Evolutionary conservation across 2,329 filamentous ascomycete genomes (phyloP).

Genomic region (Stromatinia cepivora): DNA sequence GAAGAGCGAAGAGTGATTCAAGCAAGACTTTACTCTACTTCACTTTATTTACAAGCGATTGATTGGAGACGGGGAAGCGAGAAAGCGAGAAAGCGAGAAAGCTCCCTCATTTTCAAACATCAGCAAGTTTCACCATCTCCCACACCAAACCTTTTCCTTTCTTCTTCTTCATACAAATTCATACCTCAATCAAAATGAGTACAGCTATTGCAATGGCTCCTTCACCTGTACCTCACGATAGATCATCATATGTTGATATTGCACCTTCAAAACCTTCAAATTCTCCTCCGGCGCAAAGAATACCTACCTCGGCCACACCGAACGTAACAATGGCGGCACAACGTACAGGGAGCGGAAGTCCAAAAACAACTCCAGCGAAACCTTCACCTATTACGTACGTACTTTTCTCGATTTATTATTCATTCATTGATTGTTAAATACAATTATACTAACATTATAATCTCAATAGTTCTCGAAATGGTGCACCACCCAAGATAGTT

Average conservation of each 20-base stretch:
- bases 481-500: conserved; percentile 70
- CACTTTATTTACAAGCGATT: neutral
- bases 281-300: conserved; percentile 38
- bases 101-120: conserved; percentile 19
- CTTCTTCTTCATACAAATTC: conserved; percentile 13
- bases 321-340: conserved; percentile 47
- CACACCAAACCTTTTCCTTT: neutral
- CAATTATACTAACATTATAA: conserved; percentile 27
- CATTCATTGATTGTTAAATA: neutral
- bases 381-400: conserved; percentile 64
- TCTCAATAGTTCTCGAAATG: conserved; percentile 53
- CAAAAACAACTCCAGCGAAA: conserved; percentile 50
- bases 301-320: conserved; percentile 44
- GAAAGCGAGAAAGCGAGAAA: conserved; percentile 22
- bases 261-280: conserved; percentile 42
- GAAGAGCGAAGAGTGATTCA: conserved; percentile 10
- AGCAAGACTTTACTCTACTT: neutral
- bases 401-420: conserved; percentile 40
- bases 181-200: conserved; percentile 54
- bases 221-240: conserved; percentile 66
- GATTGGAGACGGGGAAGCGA: conserved; percentile 23
- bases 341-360: conserved; percentile 56
- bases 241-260: conserved; percentile 56
- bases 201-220: conserved; percentile 68
- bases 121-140: conserved; percentile 22